Evolutionary conservation across 2,329 filamentous ascomycete species (phyloP), one percentile per base, ranked within the genome.

Genomic region (Bipolaris gigantea): DNA sequence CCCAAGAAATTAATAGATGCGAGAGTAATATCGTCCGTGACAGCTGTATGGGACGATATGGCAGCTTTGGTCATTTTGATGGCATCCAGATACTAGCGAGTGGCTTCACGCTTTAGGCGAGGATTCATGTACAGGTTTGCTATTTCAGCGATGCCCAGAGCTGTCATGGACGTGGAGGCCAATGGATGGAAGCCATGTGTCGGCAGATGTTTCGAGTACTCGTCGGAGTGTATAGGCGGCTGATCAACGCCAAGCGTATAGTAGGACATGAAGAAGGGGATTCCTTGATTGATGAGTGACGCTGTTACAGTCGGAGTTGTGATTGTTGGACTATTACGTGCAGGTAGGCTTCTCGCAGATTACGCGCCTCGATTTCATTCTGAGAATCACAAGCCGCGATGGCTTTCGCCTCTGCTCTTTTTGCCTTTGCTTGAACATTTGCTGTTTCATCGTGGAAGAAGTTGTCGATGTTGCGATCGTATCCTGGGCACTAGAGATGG

Each of bases 191-290:
- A 72, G 2, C 70, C 70, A 32, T 64, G 50, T 2, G 70, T 71
- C 21, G 63, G 61, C 0, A 73, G 48, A 48, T 73, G 59, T 6
- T 56, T 50, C 46, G 63, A 55, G 40, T 70, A 70, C 0, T 48
- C 53, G 1, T 60, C 38, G 0, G 67, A 70, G 13, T 63, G 52
- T 5, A 69, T 40, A 1, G 69, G 61, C 3, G 70, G 70, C 43
- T 69, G 60, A 19, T 73, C 69, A 3, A 71, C 8, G 1, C 68
- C 69, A 11, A 58, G 30, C 11, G 63, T 53, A 43, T 67, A 66
- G 34, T 66, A 55, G 5, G 57, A 53, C 69, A 73, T 70, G 60
- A 73, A 73, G 58, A 67, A 73, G 8, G 59, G 56, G n/a, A 73
- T 65, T 4, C 67, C 70, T 40, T 68, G 67, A 8, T 72, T 69